Base-by-base conservation (phyloP, 495 filamentous ascomycete species). In the Hypoxylon cercidicola region DNA sequence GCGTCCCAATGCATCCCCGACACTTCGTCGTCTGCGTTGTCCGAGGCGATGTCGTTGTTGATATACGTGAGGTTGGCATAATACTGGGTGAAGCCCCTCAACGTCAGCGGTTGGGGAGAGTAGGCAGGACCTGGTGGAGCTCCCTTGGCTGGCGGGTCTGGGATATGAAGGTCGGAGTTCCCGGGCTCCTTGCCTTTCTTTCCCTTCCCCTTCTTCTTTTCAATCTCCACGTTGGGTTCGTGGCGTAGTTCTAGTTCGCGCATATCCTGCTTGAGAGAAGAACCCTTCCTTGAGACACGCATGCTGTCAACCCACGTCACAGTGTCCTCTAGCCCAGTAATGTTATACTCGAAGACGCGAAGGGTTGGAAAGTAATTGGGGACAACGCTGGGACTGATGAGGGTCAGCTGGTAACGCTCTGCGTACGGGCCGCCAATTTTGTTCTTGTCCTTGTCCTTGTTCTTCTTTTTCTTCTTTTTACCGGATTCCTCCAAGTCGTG, bases 281-380 rank as follows among this genome's bases (percentile, higher is more conserved):
- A 21, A 28, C 23, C 10, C 49, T 18, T 25, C 43, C 15, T 6
- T 3, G 62, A 51, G 30, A 53, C 52, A 20, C 53, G 55, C 3
- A 54, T 10, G 7, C 55, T 60, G 39, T 82, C 77, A 5, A 72
- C 63, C 84, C 85, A 86, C 4, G 77, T 74, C 1, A 73, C 61
- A 2, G 72, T 58, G 25, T 84, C 64, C 48, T 92, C 88, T 4
- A 97, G 69, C 0, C 91, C 93, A 0, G 91, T 91, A 55, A 91
- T 91, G 68, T 99, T 98, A 81, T 99, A 99, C 71, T 97, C 92
- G 52, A 93, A 79, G 19, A 98, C 85, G 3, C 95, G 84, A 32
- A 98, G 72, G 3, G 90, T 92, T 1, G 95, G 95, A 70, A 95
- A 96, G 74, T 90, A 97, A 64, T 94, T 98, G 0, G 95, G 95